phyloP scores from a whole-genome alignment of 768 basidiomycete species.

The Suillus paluster region DNA sequence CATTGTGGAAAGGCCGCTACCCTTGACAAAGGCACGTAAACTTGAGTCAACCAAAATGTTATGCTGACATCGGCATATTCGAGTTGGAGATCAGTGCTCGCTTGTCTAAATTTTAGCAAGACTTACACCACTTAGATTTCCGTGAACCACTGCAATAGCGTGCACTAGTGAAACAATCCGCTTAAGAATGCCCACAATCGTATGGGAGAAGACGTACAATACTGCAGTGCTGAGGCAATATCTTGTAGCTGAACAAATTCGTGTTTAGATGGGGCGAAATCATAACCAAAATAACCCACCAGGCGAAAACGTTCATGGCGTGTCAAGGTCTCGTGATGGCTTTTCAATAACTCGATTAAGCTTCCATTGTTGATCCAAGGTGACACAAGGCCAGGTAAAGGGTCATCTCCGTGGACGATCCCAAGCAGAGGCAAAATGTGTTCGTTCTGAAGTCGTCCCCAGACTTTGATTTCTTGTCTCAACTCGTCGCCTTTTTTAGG shows the following conservation, averaged over 20 bases:
- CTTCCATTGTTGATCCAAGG: constrained; percentile 48
- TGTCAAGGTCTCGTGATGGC: constrained; percentile 39
- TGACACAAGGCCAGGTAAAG: constrained; percentile 41
- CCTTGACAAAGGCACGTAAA: constrained; percentile 22
- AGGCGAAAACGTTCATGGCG: constrained; percentile 41
- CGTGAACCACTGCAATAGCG: constrained; percentile 8
- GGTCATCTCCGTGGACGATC: constrained; percentile 40
- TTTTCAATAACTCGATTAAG: constrained; percentile 41
- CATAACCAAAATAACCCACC: constrained; percentile 24
- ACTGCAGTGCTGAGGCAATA: constrained; percentile 43
- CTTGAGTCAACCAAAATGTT: constrained; percentile 11
- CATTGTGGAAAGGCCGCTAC: constrained; percentile 48
- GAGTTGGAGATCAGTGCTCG: background rate
- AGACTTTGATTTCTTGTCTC: constrained; percentile 42
- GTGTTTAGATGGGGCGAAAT: background rate
- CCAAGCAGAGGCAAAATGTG: constrained; percentile 42
- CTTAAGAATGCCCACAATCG: background rate
- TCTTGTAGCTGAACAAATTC: constrained; percentile 38
- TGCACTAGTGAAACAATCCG: constrained; percentile 9
- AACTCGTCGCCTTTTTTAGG: constrained; percentile 18
- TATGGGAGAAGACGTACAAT: constrained; percentile 31
- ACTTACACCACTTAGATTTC: constrained; percentile 13
- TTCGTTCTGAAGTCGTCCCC: constrained; percentile 44
- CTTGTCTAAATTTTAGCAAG: background rate
- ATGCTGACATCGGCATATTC: background rate